Percentiles rank a stretch among this genome's conserved stretches.
Conservation (phyloP, 805 yeast genomes). For the Zygosaccharomyces rouxii region DNA sequence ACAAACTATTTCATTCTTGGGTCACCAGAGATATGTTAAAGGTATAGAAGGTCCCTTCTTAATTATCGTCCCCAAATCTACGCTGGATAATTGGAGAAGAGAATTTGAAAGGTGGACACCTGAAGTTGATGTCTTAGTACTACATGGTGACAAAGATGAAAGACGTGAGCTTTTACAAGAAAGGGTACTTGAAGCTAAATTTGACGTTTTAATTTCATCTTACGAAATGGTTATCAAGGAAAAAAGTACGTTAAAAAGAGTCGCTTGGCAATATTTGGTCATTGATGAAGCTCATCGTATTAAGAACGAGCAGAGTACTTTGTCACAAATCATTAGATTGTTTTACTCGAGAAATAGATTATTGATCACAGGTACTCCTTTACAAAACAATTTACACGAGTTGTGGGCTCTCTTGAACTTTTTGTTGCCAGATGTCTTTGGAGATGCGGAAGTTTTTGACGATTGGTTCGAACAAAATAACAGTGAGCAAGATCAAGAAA, state of each 20-base stretch:
- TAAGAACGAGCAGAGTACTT: constrained; percentile 86
- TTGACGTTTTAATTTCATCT: constrained; percentile 87
- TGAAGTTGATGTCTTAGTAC: constrained; percentile 75
- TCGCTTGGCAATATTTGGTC: constrained; percentile 89
- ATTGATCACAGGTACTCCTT: constrained; percentile 91
- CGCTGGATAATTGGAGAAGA: constrained; percentile 93
- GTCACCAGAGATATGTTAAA: constrained; percentile 74
- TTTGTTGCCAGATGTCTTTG: constrained; percentile 88
- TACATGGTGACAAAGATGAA: constrained; percentile 87
- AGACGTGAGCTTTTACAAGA: constrained; percentile 58
- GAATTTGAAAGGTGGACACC: constrained; percentile 97
- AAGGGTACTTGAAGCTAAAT: constrained; percentile 62
- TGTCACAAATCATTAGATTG: constrained; percentile 86
- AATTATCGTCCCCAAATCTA: constrained; percentile 91
- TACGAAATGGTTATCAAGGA: constrained; percentile 93
- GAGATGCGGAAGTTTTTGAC: constrained; percentile 85
- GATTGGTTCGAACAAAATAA: constrained; percentile 68
- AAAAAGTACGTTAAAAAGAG: constrained; percentile 69
- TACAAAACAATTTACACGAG: constrained; percentile 92
- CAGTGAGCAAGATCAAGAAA: constrained; percentile 61
- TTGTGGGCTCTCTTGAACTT: constrained; percentile 93
- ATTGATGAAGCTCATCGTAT: constrained; percentile 97
- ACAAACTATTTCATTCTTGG: constrained; percentile 89
- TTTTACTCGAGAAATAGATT: constrained; percentile 82
- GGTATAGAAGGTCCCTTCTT: constrained; percentile 85